Conservation (phyloP, 805 yeast genomes). For the Grigorovia jiainica region DNA sequence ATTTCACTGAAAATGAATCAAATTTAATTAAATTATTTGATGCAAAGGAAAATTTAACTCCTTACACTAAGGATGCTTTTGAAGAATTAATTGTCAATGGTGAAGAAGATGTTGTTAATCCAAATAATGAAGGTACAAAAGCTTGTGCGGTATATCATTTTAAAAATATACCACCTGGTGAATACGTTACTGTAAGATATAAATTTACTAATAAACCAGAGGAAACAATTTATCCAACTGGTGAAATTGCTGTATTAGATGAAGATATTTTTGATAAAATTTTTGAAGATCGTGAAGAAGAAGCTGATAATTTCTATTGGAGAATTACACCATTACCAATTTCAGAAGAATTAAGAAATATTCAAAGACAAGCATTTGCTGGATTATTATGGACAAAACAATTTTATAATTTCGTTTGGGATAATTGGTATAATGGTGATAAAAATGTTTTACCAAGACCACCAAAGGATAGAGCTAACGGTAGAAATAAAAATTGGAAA, state of each 20-base stretch:
- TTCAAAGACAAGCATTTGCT: constrained; percentile 90
- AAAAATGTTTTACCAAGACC: constrained; percentile 65
- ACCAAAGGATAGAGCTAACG: constrained; percentile 70
- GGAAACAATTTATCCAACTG: constrained; percentile 22
- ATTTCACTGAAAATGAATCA: constrained; percentile 88
- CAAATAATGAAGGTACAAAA: constrained; percentile 66
- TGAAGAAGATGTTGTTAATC: constrained; percentile 55
- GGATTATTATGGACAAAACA: constrained; percentile 92
- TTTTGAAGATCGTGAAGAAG: constrained; percentile 65
- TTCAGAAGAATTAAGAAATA: constrained; percentile 66
- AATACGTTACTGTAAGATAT: constrained; percentile 77
- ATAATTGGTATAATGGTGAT: constrained; percentile 84
- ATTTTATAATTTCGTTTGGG: constrained; percentile 77
- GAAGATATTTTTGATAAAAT: constrained; percentile 66
- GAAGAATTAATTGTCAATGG: constrained; percentile 65
- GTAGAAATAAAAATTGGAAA: constrained; percentile 82
- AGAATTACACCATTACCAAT: constrained; percentile 78
- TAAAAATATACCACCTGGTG: constrained; percentile 80
- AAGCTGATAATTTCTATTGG: constrained; percentile 91
- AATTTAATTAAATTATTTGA: constrained; percentile 60
- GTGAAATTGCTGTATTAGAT: constrained; percentile 41
- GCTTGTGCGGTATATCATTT: constrained; percentile 77
- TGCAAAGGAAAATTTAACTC: constrained; percentile 44
- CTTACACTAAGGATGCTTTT: constrained; percentile 80
- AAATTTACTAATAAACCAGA: constrained; percentile 40